These are phyloP conservation scores for cucumber (Cucumis sativus) DNA, from an alignment of 306 rosid species.

Conservation along the genomic window DNA sequence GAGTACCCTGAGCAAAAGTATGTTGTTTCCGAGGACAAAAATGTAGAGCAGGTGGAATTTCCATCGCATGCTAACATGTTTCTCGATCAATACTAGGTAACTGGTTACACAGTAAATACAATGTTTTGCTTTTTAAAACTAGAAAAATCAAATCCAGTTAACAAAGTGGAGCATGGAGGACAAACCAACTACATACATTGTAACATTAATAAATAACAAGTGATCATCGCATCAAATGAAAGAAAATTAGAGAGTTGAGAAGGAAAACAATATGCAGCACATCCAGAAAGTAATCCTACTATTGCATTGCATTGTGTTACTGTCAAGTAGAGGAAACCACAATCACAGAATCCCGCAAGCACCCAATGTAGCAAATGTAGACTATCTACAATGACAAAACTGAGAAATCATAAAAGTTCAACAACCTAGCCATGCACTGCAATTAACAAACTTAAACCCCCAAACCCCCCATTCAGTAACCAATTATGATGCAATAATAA, in stretches of 20 bases:
- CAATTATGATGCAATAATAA: not conserved
- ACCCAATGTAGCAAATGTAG: conserved; percentile 5
- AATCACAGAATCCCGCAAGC: not conserved
- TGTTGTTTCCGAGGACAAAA: not conserved
- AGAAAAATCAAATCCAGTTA: not conserved
- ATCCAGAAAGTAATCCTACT: not conserved
- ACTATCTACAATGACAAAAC: conserved; percentile 7
- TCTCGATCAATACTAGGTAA: not conserved
- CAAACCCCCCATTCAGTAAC: conserved; percentile 25
- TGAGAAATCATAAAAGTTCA: conserved; percentile 13
- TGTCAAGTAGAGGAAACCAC: not conserved
- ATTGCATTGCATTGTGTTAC: not conserved
- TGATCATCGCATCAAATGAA: not conserved
- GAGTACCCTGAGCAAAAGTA: not conserved
- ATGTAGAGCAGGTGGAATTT: not conserved
- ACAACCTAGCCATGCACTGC: conserved; percentile 26
- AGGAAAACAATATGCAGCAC: not conserved
- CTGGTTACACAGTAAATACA: not conserved
- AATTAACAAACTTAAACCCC: conserved; percentile 31
- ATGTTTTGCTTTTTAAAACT: not conserved
- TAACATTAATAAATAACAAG: not conserved
- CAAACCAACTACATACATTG: not conserved
- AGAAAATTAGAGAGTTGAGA: not conserved
- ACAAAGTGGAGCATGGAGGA: not conserved
- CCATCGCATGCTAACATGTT: not conserved